Percentiles rank a stretch among this genome's conserved stretches.
Conservation (phyloP, 2,329 filamentous ascomycete species). For the Colletotrichum simmondsii region DNA sequence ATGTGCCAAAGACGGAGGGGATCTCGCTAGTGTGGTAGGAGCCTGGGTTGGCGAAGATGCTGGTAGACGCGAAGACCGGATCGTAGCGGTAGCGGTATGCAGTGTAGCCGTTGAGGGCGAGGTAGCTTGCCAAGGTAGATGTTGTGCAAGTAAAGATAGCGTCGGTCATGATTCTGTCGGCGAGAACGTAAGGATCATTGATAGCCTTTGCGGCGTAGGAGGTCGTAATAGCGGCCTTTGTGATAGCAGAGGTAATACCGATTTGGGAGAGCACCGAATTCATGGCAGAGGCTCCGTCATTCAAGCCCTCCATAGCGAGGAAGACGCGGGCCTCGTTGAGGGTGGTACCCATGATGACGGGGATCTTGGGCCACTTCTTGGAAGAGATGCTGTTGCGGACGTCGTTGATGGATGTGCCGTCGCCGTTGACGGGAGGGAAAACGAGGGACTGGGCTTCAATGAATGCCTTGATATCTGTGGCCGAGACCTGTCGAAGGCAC, state of each 20-base stretch:
- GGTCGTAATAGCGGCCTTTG: conserved; percentile 1
- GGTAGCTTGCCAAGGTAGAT: conserved; percentile 15
- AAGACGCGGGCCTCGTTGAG: conserved; percentile 25
- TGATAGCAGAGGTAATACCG: background rate
- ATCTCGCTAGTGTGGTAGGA: conserved; percentile 33
- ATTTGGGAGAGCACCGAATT: background rate
- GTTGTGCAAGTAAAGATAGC: conserved; percentile 24
- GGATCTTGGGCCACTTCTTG: conserved; percentile 27
- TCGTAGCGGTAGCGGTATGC: conserved; percentile 32
- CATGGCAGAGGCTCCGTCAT: background rate
- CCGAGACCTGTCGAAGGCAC: conserved; percentile 11
- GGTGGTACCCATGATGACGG: conserved; percentile 23
- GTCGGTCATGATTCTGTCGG: conserved; percentile 28
- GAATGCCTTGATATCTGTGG: conserved; percentile 19
- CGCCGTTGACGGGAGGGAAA: conserved; percentile 28
- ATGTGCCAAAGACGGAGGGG: conserved; percentile 30
- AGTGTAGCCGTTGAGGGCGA: conserved; percentile 1
- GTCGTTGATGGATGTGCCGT: conserved; percentile 16
- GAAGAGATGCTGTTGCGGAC: conserved; percentile 16
- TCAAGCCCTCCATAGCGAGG: background rate
- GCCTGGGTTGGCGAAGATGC: conserved; percentile 26
- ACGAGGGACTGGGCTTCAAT: conserved; percentile 20
- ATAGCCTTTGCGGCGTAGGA: conserved; percentile 5
- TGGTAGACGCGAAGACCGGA: conserved; percentile 17
- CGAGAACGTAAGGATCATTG: background rate